Evolutionary conservation across 2,329 filamentous ascomycete species (phyloP), one percentile per base, ranked within the genome.

Genomic region (Scleromitrula shiraiana): DNA sequence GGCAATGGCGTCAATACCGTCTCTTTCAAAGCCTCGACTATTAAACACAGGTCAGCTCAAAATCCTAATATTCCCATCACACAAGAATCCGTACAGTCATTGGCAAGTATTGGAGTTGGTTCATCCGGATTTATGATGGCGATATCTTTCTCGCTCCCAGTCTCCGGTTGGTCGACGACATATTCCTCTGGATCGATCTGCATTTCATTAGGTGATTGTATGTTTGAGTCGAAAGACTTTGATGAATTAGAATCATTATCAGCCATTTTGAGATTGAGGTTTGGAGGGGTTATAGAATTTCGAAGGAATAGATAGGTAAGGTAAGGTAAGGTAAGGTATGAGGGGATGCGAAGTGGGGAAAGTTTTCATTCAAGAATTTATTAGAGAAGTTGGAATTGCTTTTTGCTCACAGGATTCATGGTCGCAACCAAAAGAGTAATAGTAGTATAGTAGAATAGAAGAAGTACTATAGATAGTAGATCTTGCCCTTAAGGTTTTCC

Each of bases 11-110:
- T 80, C 50, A 97, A 77, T 56, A 89, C 80, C 56, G 83, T 71
- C 59, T 87, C 82, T 71, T 85, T 85, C 79, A 97, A 95, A 41
- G 86, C 85, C 56, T 94, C 86, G 68, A 80, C 85, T 90, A 41
- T 26, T 5, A 41, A 22, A 37, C 35, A 42, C 35, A 41, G 42
- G 46, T 63, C 46, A 62, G 59, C 48, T 42, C 41, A 22, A 47
- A 23, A 23, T 41, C 24, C 15, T 41, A 15, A 17, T 32, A 2
- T 22, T 23, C n/a, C 26, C 32, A 27, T 15, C 35, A 7, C 19
- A n/a, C 19, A 22, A 50, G 22, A 35, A n/a, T 19, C 30, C 63
- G 36, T 63, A 69, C 67, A 64, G 50, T 69, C 63, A 57, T 68
- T 62, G 24, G 67, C 67, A 22, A 61, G 57, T 42, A 30, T 46